These are phyloP conservation scores for Grigorovia transvaalensis DNA, from an alignment of 805 yeast species.

Conservation along the genomic window DNA sequence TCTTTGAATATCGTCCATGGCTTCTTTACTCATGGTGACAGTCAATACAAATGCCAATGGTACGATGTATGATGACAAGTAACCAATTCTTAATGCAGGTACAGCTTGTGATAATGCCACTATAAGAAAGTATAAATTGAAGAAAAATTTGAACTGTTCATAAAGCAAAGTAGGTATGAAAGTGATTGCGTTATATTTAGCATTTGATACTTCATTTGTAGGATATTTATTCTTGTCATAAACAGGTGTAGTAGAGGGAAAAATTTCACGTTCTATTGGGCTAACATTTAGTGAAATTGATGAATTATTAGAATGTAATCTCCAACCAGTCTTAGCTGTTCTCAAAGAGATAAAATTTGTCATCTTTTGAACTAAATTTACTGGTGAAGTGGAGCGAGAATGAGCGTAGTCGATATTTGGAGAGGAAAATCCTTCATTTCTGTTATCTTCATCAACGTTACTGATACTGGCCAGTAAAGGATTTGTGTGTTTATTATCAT, in stretches of 20 bases:
- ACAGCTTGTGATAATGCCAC: constrained; percentile 91
- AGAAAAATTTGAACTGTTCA: constrained; percentile 95
- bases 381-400: constrained; percentile 1
- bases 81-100: constrained; percentile 87
- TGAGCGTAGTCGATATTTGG: not conserved
- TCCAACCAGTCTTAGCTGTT: constrained; percentile 2
- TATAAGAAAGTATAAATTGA: constrained; percentile 79
- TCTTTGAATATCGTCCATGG: constrained; percentile 85
- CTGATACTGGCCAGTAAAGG: constrained; percentile 11
- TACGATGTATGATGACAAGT: constrained; percentile 81
- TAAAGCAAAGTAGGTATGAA: constrained; percentile 82
- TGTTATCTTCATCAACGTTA: not conserved
- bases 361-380: constrained; percentile 1
- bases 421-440: not conserved
- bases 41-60: constrained; percentile 88
- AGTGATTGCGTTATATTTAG: constrained; percentile 81
- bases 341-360: not conserved
- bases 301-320: constrained; percentile 4
- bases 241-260: constrained; percentile 33
- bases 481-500: constrained; percentile 10
- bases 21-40: constrained; percentile 94
- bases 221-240: constrained; percentile 33
- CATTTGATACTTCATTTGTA: constrained; percentile 81
- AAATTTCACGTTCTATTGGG: constrained; percentile 32
- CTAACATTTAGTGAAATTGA: constrained; percentile 15